These are phyloP conservation scores for Scleromitrula shiraiana DNA, from an alignment of 2,329 filamentous ascomycete genomes.

Conservation along the genomic window DNA sequence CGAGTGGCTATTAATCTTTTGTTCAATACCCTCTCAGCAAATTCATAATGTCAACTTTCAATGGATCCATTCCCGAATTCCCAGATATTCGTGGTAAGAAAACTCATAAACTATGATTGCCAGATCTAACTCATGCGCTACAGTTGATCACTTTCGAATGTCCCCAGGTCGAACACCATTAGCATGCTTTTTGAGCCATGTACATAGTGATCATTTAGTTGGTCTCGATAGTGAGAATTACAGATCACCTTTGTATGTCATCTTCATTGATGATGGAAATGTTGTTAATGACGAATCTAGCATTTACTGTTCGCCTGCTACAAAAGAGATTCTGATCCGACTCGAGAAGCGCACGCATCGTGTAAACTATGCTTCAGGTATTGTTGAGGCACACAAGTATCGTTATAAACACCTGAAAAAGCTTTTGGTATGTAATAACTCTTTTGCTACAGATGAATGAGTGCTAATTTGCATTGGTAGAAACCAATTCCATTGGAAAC, in stretches of 20 bases:
- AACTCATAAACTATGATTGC: neutral
- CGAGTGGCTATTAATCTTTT: too few relatives aligned
- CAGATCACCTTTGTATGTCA: constrained; percentile 60
- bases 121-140: constrained; percentile 3
- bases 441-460: too few relatives aligned
- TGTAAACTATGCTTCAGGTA: constrained; percentile 70
- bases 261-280: constrained; percentile 1
- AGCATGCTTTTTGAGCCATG: constrained; percentile 84
- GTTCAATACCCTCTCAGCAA: too few relatives aligned
- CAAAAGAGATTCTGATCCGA: constrained; percentile 69
- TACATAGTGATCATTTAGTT: constrained; percentile 81
- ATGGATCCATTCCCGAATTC: constrained; percentile 67
- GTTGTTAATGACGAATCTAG: constrained; percentile 28
- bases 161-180: constrained; percentile 49
- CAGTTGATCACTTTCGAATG: constrained; percentile 75
- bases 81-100: constrained; percentile 61
- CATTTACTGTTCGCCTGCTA: constrained; percentile 83
- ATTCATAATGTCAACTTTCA: constrained; percentile 64
- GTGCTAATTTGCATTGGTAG: constrained; percentile 31
- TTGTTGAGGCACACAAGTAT: constrained; percentile 65
- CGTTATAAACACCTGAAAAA: constrained; percentile 70
- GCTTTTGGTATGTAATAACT: constrained; percentile 44
- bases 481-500: constrained; percentile 78
- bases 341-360: constrained; percentile 73
- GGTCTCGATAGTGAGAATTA: constrained; percentile 61